Percentiles rank a stretch among this genome's conserved stretches.
phyloP scores from a whole-genome alignment of 345 rosid genomes.

The Salix dunnii region DNA sequence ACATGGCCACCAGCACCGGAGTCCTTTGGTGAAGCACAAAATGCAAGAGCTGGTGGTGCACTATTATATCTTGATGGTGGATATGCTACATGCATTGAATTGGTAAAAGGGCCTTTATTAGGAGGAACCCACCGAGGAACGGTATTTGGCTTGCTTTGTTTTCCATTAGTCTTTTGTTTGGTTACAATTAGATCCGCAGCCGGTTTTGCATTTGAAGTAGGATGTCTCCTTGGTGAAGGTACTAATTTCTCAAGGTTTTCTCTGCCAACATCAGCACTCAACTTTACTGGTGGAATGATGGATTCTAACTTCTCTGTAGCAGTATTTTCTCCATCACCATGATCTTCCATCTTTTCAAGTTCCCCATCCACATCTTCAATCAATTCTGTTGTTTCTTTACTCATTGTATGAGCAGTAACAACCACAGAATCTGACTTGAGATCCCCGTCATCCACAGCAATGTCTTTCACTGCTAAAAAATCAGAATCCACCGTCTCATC shows the following conservation, averaged over 20 bases:
- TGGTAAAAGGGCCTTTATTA: slow-evolving; percentile 70
- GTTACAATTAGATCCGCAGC: slow-evolving; percentile 43
- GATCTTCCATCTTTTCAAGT: slow-evolving; percentile 40
- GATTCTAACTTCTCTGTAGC: slow-evolving; percentile 33
- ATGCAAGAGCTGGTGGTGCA: slow-evolving; percentile 69
- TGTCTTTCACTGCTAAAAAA: slow-evolving; percentile 71
- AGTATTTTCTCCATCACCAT: slow-evolving; percentile 38
- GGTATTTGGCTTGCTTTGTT: slow-evolving; percentile 69
- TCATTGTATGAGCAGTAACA: slow-evolving; percentile 31
- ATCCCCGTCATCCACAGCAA: slow-evolving; percentile 71
- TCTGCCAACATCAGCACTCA: slow-evolving; percentile 33
- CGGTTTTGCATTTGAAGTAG: slow-evolving; percentile 38
- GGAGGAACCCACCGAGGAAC: slow-evolving; percentile 84
- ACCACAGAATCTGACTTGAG: slow-evolving; percentile 28
- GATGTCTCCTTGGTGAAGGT: slow-evolving; percentile 49
- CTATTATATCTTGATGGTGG: slow-evolving; percentile 77
- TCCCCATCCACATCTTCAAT: slow-evolving; percentile 36
- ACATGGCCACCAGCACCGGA: slow-evolving; percentile 30
- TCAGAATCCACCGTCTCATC: slow-evolving; percentile 48
- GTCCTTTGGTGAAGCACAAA: slow-evolving; percentile 48
- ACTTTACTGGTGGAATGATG: slow-evolving; percentile 28
- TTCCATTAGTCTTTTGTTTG: slow-evolving; percentile 57
- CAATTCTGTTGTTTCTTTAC: slow-evolving; percentile 35
- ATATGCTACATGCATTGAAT: slow-evolving; percentile 76
- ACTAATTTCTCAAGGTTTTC: slow-evolving; percentile 51